phyloP scores from a whole-genome alignment of 2,329 filamentous ascomycete genomes.

The Westerdykella ornata region DNA sequence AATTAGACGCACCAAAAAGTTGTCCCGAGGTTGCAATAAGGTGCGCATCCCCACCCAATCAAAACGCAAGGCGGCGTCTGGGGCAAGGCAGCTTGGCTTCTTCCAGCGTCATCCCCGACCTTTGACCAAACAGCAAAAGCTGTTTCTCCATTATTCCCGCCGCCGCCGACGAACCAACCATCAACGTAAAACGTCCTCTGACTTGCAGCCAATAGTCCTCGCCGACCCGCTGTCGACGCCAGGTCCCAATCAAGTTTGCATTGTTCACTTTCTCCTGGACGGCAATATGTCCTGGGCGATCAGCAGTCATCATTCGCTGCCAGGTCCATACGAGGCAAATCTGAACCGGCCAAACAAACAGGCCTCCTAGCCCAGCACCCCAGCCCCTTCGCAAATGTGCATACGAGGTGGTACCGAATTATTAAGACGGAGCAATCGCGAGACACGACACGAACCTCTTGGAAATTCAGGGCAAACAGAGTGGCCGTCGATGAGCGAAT shows the following conservation, averaged over 20 bases:
- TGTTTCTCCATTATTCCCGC: not conserved
- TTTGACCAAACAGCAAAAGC: not conserved
- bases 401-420: not conserved
- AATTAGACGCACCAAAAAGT: slow-evolving; percentile 13
- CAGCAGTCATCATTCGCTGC: slow-evolving; percentile 17
- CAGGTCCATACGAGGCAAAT: not conserved
- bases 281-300: slow-evolving; percentile 19
- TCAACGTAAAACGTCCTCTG: not conserved
- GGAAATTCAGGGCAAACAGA: no score
- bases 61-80: slow-evolving; percentile 15
- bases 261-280: slow-evolving; percentile 8
- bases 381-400: not conserved
- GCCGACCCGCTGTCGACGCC: not conserved
- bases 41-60: slow-evolving; percentile 9
- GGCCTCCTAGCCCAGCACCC: not conserved
- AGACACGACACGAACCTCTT: no score
- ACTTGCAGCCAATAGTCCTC: not conserved
- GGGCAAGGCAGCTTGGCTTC: slow-evolving; percentile 16
- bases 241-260: not conserved
- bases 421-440: no score
- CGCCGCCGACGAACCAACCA: not conserved
- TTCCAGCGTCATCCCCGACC: slow-evolving; percentile 13
- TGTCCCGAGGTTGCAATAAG: not conserved
- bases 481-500: no score
- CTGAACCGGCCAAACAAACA: not conserved